A percentile compares a stretch with the other conserved stretches of the same genome.
phyloP scores from a whole-genome alignment of 345 rosid genomes.

The Sonneratia alba region DNA sequence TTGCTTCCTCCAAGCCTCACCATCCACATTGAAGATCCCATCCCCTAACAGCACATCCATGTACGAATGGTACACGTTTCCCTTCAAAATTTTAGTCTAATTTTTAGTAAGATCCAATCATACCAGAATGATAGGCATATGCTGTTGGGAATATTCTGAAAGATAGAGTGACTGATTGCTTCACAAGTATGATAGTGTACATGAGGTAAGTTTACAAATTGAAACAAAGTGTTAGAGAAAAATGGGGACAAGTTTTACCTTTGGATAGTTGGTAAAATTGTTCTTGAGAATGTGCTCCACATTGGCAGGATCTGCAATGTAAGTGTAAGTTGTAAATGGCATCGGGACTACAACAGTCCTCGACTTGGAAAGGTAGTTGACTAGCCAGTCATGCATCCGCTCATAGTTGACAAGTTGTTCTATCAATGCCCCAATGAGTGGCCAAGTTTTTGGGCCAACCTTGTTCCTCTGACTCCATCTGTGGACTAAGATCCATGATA shows the following conservation, averaged over 20 bases:
- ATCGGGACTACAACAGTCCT: slow-evolving; percentile 79
- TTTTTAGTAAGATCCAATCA: neutral
- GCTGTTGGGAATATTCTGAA: neutral
- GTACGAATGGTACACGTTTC: slow-evolving; percentile 79
- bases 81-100: slow-evolving; percentile 32
- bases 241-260: slow-evolving; percentile 26
- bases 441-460: slow-evolving; percentile 91
- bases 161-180: neutral
- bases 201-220: no score
- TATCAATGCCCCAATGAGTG: slow-evolving; percentile 76
- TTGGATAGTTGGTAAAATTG: slow-evolving; percentile 77
- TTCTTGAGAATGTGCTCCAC: slow-evolving; percentile 87
- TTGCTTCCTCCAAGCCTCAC: slow-evolving; percentile 84
- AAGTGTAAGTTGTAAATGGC: slow-evolving; percentile 81
- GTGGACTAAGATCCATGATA: slow-evolving; percentile 58
- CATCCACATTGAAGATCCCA: slow-evolving; percentile 85
- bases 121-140: neutral
- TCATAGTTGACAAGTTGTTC: slow-evolving; percentile 73
- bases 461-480: slow-evolving; percentile 67
- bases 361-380: slow-evolving; percentile 43
- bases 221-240: neutral
- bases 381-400: slow-evolving; percentile 92
- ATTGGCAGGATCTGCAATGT: slow-evolving; percentile 85
- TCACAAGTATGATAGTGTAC: no score
- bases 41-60: slow-evolving; percentile 92